Evolutionary conservation across 257 asterid genomes (phyloP).

Genomic region (Asclepias syriaca): DNA sequence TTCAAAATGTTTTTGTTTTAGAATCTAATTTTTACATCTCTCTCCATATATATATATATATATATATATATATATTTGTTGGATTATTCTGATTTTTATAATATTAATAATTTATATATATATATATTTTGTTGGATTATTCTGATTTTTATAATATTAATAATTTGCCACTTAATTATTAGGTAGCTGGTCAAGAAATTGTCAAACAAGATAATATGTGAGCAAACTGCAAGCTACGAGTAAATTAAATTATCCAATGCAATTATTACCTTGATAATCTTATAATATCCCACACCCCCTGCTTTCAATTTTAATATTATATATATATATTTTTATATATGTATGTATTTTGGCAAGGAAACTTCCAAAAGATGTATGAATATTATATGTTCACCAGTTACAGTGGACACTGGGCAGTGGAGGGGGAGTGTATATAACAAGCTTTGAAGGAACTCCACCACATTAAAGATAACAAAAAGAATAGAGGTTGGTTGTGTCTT

Average conservation of each 20-base stretch:
- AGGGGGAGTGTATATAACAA: constrained; percentile 28
- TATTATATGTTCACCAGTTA: constrained; percentile 17
- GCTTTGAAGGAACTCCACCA: constrained; percentile 39
- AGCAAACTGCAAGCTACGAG: background rate
- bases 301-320: no score
- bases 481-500: constrained; percentile 25
- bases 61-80: no score
- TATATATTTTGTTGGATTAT: no score
- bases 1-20: no score
- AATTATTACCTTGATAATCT: constrained; percentile 1
- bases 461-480: constrained; percentile 28
- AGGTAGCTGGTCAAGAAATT: constrained; percentile 3
- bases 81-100: no score
- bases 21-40: no score
- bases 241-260: constrained; percentile 19
- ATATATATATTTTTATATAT: no score
- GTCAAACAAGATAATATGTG: background rate
- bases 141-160: no score
- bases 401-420: constrained; percentile 31
- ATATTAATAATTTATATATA: no score
- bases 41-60: no score
- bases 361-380: constrained; percentile 2
- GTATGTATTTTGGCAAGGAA: background rate
- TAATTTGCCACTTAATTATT: background rate
- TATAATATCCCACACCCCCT: background rate